Conservation (phyloP, 2,329 filamentous ascomycete genomes). For the Beauveria medogensis region DNA sequence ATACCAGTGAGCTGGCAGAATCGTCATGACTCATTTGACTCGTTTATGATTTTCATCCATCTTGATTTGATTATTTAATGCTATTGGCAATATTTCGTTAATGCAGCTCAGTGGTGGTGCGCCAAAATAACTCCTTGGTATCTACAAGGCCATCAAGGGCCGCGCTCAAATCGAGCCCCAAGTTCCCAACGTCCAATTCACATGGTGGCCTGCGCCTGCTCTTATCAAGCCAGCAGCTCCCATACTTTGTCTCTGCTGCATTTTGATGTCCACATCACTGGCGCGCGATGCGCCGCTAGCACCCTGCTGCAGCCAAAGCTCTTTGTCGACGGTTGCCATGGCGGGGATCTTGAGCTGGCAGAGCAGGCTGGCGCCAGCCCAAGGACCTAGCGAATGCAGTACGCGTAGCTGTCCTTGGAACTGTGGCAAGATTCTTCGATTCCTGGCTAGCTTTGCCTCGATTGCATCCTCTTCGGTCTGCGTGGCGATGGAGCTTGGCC, state of each 20-base stretch:
- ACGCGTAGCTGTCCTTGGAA: slow-evolving; percentile 55
- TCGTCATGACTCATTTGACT: background rate
- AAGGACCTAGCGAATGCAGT: slow-evolving; percentile 62
- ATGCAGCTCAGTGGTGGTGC: background rate
- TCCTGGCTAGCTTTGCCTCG: slow-evolving; percentile 29
- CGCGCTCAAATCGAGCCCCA: slow-evolving; percentile 44
- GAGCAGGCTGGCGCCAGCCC: slow-evolving; percentile 65
- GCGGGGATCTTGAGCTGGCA: slow-evolving; percentile 61
- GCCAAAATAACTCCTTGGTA: background rate
- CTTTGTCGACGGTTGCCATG: slow-evolving; percentile 61
- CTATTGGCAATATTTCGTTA: background rate
- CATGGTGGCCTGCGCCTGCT: slow-evolving; percentile 29
- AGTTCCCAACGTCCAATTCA: slow-evolving; percentile 53
- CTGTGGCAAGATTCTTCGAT: slow-evolving; percentile 28
- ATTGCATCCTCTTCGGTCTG: slow-evolving; percentile 24
- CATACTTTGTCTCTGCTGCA: slow-evolving; percentile 56
- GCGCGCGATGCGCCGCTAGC: slow-evolving; percentile 51
- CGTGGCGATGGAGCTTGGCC: slow-evolving; percentile 18
- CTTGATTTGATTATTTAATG: background rate
- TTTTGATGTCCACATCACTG: slow-evolving; percentile 50
- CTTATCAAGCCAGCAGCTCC: slow-evolving; percentile 43
- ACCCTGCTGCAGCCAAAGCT: slow-evolving; percentile 63
- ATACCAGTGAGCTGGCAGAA: background rate
- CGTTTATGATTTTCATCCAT: background rate
- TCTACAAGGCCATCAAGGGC: background rate